Conservation (phyloP, 257 asterid species). For the Dorcoceras hygrometricum region DNA sequence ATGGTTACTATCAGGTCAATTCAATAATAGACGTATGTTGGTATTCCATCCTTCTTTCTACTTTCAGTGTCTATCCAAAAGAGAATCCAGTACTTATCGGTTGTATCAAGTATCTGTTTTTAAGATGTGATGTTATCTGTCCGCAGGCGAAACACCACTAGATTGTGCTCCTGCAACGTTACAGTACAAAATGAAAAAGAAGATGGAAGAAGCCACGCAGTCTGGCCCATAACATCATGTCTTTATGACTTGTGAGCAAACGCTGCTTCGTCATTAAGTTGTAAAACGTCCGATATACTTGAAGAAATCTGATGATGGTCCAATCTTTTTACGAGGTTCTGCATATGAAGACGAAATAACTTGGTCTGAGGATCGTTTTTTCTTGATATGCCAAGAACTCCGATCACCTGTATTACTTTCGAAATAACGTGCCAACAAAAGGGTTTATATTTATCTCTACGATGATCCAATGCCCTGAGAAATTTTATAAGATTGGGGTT, state of each 20-base stretch:
- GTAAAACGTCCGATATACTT: conserved; percentile 22
- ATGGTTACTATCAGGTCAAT: too few relatives aligned
- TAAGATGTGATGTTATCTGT: conserved; percentile 18
- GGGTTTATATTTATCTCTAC: conserved; percentile 1
- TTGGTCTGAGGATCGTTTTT: conserved; percentile 18
- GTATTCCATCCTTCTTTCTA: too few relatives aligned
- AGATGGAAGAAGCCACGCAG: conserved; percentile 52
- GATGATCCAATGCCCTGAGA: not conserved
- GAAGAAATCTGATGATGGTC: conserved; percentile 25
- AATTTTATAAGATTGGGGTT: too few relatives aligned
- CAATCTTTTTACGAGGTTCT: conserved; percentile 20
- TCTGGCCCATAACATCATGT: conserved; percentile 19
- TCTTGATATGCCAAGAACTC: conserved; percentile 25
- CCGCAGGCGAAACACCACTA: conserved; percentile 87
- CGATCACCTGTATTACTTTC: not conserved
- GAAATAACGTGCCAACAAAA: conserved; percentile 10
- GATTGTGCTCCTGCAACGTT: conserved; percentile 96
- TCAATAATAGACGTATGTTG: too few relatives aligned
- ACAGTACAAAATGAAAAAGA: conserved; percentile 88
- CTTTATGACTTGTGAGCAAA: conserved; percentile 18
- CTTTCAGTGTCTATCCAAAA: too few relatives aligned
- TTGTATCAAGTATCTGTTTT: not conserved
- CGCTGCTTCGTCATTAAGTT: conserved; percentile 8
- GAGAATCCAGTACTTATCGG: too few relatives aligned
- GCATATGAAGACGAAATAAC: conserved; percentile 25